These are phyloP conservation scores for Fusarium sp. DNA, from an alignment of 2,329 filamentous ascomycete species.

Conservation along the genomic window DNA sequence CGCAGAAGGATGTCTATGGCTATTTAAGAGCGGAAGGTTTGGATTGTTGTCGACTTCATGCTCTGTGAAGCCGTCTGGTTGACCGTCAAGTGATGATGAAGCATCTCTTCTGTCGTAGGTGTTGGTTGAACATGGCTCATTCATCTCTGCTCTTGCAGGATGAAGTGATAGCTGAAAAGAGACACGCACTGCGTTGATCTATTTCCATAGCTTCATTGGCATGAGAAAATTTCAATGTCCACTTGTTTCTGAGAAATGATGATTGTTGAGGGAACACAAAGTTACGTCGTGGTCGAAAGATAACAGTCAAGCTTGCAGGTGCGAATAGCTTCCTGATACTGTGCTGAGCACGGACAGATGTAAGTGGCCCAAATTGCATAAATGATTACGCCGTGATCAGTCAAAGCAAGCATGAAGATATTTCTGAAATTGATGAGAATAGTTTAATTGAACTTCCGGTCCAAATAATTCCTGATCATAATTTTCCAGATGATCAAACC, in stretches of 20 bases:
- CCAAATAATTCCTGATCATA: neutral
- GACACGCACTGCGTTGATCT: fast-evolving
- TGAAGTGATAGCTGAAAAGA: neutral
- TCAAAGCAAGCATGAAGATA: neutral
- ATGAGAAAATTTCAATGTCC: fast-evolving
- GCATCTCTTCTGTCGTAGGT: neutral
- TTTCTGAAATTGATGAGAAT: neutral
- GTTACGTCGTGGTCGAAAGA: neutral
- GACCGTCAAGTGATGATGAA: neutral
- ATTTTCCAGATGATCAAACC: neutral
- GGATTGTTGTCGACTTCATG: neutral
- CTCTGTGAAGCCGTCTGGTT: neutral
- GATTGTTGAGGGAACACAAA: neutral
- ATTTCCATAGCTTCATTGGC: neutral
- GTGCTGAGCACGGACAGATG: neutral
- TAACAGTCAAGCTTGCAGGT: neutral
- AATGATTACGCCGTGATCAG: too few relatives aligned
- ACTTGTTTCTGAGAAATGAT: neutral
- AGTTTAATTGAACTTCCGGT: too few relatives aligned
- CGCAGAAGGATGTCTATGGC: neutral
- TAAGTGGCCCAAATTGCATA: neutral
- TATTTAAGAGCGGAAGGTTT: constrained; percentile 14
- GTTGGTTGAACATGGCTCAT: too few relatives aligned
- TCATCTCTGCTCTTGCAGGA: neutral
- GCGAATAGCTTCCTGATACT: neutral